Percentiles rank a stretch among this genome's conserved stretches.
Evolutionary conservation across 805 yeast species (phyloP).

Genomic region (Pichia nanzhaoensis): DNA sequence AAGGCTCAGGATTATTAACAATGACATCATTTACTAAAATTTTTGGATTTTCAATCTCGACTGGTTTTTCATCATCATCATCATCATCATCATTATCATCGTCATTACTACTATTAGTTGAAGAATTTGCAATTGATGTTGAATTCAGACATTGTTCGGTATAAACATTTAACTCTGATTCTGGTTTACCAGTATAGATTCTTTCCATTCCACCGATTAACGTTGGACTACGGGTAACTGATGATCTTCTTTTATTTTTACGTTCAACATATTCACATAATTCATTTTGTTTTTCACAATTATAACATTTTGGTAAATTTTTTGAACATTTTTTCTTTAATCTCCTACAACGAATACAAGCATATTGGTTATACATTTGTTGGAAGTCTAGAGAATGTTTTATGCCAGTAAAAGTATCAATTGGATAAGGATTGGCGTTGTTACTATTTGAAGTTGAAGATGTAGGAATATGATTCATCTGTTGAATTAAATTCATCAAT

Average conservation of each 20-base stretch:
- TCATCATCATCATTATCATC: no score
- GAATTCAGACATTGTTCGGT: no score
- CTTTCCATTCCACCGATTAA: neutral
- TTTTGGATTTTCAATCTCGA: no score
- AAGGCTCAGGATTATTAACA: no score
- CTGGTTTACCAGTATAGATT: no score
- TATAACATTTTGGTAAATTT: constrained; percentile 36
- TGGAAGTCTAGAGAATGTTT: no score
- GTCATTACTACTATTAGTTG: no score
- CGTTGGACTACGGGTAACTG: neutral
- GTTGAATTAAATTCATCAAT: neutral
- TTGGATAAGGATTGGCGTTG: neutral
- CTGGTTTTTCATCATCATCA: no score
- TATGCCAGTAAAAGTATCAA: no score
- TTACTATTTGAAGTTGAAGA: neutral
- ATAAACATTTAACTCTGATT: no score
- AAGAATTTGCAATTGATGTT: no score
- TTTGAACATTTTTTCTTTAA: constrained; percentile 45
- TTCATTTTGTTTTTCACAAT: constrained; percentile 35
- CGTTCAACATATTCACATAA: constrained; percentile 38
- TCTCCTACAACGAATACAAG: constrained; percentile 43
- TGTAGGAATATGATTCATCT: neutral
- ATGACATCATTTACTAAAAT: no score
- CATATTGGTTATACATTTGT: constrained; percentile 17
- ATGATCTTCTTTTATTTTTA: constrained; percentile 23